Base-by-base conservation (phyloP, 768 basidiomycete genomes). In the Aureoboletus auriporus region DNA sequence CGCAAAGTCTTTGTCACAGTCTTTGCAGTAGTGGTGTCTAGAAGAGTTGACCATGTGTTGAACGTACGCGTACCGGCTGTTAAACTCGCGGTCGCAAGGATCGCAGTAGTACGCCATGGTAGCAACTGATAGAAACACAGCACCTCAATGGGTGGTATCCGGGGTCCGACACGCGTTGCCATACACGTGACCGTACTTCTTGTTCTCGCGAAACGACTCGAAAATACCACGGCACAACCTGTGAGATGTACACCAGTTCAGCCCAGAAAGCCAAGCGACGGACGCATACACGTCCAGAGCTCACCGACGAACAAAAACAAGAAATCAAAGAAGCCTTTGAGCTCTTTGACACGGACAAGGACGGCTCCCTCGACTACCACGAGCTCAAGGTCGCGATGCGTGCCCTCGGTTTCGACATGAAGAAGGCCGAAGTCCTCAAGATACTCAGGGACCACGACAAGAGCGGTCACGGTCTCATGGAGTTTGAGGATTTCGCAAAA, bases 301-400 rank as follows among this genome's bases (percentile, higher is more conserved):
- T 93, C 44, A 78, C 84, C 8, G 90, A 93, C 39, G 89, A 93
- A 64, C 89, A 92, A 61, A 89, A 89, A 59, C 89, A 93, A 60
- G 96, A 99, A 69, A 94, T 98, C 47, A 93, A 93, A 68, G 96
- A 99, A 62, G 96, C 96, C 0, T 99, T 99, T 62, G 95, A 98
- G 69, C 84, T 99, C 46, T 99, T 99, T 65, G 96, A 99, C 71
- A 90, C 93, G 39, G 96, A 99, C 78, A 96, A 97, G 75, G 96
- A 99, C 63, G 91, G 91, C 30, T 83, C 79, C 44, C 76, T 98
- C 48, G 96, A 97, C 71, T 98, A 98, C 70, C 96, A 99, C 71
- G 96, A 99, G 66, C 79, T 98, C 60, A 99, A 98, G 69, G 96
- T 99, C 61, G 93, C 95, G 44, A 94, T 99, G 91, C 80, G 96